Percentiles rank a stretch among this genome's conserved stretches.
These are phyloP conservation scores for Clarireedia monteithiana DNA, from an alignment of 2,329 filamentous ascomycete species.

Conservation along the genomic window DNA sequence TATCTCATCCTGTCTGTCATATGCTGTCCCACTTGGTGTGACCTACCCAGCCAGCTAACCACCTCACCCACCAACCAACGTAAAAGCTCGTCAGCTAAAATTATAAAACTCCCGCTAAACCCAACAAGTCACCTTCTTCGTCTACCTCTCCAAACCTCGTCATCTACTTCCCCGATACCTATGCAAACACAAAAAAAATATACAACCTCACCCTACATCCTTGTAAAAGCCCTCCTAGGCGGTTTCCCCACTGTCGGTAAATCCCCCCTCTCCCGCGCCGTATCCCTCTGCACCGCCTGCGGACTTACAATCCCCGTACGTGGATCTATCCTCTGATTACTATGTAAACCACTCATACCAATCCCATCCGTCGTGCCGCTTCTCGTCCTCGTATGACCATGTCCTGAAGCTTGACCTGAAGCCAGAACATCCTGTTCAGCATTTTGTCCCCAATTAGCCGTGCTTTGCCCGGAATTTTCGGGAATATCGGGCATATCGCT, in stretches of 20 bases:
- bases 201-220: neutral
- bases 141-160: no score
- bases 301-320: conserved; percentile 27
- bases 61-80: no score
- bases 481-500: conserved; percentile 38
- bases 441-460: conserved; percentile 2
- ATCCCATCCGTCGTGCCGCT: neutral
- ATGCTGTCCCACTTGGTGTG: neutral
- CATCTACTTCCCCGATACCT: no score
- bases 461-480: conserved; percentile 24
- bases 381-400: neutral
- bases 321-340: conserved; percentile 23
- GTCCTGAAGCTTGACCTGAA: neutral
- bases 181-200: neutral
- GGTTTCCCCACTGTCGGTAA: conserved; percentile 10
- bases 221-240: neutral
- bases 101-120: neutral
- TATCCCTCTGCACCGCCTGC: conserved; percentile 25
- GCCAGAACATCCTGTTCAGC: no score
- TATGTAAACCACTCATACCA: neutral
- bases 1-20: neutral
- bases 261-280: conserved; percentile 19
- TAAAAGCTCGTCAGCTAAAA: no score
- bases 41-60: no score
- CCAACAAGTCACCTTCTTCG: no score